phyloP scores from a whole-genome alignment of 1,284 basidiomycete genomes.

The Irpex sp. region DNA sequence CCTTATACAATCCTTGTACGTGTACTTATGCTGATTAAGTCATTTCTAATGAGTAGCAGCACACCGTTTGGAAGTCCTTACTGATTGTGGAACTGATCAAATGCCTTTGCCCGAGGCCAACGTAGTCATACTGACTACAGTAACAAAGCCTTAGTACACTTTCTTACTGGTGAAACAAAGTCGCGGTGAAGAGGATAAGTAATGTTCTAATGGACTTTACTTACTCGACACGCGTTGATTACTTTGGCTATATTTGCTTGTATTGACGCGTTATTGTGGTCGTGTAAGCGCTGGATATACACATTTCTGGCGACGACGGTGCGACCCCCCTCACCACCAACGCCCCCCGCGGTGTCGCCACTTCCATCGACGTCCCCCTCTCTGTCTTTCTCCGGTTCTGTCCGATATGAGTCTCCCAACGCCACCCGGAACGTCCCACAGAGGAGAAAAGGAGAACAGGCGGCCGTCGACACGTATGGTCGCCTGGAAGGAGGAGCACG shows the following conservation, averaged over 20 bases:
- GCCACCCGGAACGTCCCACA: slow-evolving; percentile 59
- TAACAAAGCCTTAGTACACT: neutral
- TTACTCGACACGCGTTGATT: slow-evolving; percentile 6
- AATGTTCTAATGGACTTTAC: neutral
- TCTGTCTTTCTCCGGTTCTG: neutral
- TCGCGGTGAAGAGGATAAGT: neutral
- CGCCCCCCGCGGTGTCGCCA: neutral
- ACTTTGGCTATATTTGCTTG: slow-evolving; percentile 6
- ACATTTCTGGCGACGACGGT: neutral
- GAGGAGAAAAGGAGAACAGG: slow-evolving; percentile 47
- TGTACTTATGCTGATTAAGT: no score
- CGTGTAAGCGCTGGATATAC: slow-evolving; percentile 2
- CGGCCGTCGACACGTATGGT: slow-evolving; percentile 38
- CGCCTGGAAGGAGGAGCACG: slow-evolving; percentile 55
- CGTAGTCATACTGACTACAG: no score
- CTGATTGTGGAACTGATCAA: no score
- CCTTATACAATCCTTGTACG: no score
- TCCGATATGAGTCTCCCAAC: slow-evolving; percentile 44
- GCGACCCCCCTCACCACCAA: neutral
- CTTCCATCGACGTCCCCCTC: neutral
- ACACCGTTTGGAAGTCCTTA: no score
- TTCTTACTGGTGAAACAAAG: neutral
- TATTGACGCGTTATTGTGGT: slow-evolving; percentile 8
- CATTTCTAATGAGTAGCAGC: no score
- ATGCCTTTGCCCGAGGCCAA: no score